These are phyloP conservation scores for Cercis canadensis DNA, from an alignment of 306 rosid species.

Conservation along the genomic window DNA sequence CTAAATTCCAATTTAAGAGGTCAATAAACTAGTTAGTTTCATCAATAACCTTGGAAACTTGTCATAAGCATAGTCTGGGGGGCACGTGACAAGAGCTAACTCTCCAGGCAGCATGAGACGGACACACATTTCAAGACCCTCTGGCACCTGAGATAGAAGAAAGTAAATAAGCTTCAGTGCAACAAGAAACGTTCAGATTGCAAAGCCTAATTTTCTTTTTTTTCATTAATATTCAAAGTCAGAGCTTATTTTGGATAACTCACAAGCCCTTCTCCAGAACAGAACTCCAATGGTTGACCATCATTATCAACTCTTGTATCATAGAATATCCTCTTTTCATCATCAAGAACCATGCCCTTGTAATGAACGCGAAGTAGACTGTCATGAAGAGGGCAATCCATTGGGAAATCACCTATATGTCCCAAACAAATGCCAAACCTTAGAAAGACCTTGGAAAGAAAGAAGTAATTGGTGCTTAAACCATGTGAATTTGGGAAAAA, in stretches of 20 bases:
- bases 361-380: slow-evolving; percentile 85
- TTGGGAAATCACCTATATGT: slow-evolving; percentile 87
- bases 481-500: slow-evolving; percentile 3
- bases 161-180: slow-evolving; percentile 17
- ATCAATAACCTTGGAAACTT: slow-evolving; percentile 75
- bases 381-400: slow-evolving; percentile 99
- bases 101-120: slow-evolving; percentile 98
- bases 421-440: slow-evolving; percentile 40
- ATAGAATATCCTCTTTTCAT: slow-evolving; percentile 70
- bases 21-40: slow-evolving; percentile 23
- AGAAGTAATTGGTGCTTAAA: slow-evolving; percentile 22
- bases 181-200: slow-evolving; percentile 8
- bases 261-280: slow-evolving; percentile 98
- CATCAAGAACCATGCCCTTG: slow-evolving; percentile 82
- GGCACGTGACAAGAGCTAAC: slow-evolving; percentile 84
- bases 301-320: slow-evolving; percentile 85
- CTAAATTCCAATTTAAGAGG: slow-evolving; percentile 1
- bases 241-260: slow-evolving; percentile 48
- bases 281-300: slow-evolving; percentile 90
- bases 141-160: slow-evolving; percentile 67
- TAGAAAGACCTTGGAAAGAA: slow-evolving; percentile 25
- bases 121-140: slow-evolving; percentile 94
- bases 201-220: slow-evolving; percentile 9
- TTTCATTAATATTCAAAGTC: background rate
- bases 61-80: slow-evolving; percentile 98